phyloP scores from a whole-genome alignment of 2,329 filamentous ascomycete species.

The Tolypocladium album region DNA sequence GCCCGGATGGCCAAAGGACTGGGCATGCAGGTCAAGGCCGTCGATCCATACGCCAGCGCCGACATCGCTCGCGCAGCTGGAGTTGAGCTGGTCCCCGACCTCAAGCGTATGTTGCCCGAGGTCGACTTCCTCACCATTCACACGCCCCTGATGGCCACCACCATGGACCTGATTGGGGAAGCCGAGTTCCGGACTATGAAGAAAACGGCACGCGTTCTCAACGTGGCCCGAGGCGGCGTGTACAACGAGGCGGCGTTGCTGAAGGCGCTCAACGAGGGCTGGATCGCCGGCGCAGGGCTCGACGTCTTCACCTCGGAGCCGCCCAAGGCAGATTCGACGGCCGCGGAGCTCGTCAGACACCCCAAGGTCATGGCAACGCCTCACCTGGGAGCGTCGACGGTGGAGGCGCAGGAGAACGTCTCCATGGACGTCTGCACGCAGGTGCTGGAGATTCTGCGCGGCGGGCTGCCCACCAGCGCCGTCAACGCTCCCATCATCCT shows the following conservation, averaged over 20 bases:
- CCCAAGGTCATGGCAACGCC: slow-evolving; percentile 67
- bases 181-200: slow-evolving; percentile 63
- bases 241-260: slow-evolving; percentile 68
- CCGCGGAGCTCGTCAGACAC: slow-evolving; percentile 54
- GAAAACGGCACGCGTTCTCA: slow-evolving; percentile 60
- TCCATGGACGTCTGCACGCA: slow-evolving; percentile 75
- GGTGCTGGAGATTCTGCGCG: slow-evolving; percentile 61
- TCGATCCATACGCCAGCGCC: slow-evolving; percentile 68
- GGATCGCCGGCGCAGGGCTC: slow-evolving; percentile 65
- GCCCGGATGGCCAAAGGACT: slow-evolving; percentile 69
- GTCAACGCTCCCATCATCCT: slow-evolving; percentile 77
- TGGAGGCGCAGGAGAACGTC: slow-evolving; percentile 77
- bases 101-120: slow-evolving; percentile 49
- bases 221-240: slow-evolving; percentile 71
- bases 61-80: slow-evolving; percentile 60
- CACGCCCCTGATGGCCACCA: slow-evolving; percentile 68
- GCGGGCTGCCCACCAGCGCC: slow-evolving; percentile 62
- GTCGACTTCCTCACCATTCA: slow-evolving; percentile 75
- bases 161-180: slow-evolving; percentile 60
- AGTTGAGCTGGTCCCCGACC: slow-evolving; percentile 47
- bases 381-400: slow-evolving; percentile 68
- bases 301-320: slow-evolving; percentile 76
- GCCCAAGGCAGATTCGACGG: slow-evolving; percentile 40
- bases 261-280: slow-evolving; percentile 56
- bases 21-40: slow-evolving; percentile 64